Conservation (phyloP, 768 basidiomycete species). For the Tricholoma sp. region DNA sequence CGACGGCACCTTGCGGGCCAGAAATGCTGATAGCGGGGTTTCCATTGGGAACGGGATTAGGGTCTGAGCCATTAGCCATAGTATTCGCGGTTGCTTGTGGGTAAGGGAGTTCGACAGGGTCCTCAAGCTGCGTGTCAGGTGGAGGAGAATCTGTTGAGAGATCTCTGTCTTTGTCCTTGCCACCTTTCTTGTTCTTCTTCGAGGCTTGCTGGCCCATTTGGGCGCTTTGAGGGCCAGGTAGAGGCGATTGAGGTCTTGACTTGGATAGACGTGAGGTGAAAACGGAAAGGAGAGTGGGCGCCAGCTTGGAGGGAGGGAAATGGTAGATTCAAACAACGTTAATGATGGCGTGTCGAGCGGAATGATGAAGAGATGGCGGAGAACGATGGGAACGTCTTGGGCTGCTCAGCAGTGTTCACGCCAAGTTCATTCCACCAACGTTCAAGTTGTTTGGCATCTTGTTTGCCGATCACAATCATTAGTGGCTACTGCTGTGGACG, state of each 20-base stretch:
- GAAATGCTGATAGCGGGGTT: conserved; percentile 40
- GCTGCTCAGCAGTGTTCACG: not conserved
- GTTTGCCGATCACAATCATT: conserved; percentile 11
- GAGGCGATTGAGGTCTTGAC: conserved; percentile 69
- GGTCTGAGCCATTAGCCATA: conserved; percentile 33
- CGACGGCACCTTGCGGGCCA: conserved; percentile 33
- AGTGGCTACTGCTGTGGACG: not conserved
- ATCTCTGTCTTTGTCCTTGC: conserved; percentile 67
- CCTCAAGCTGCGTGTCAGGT: conserved; percentile 38
- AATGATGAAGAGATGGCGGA: not conserved
- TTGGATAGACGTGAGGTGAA: conserved; percentile 67
- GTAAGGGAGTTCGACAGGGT: conserved; percentile 30
- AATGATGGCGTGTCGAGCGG: conserved; percentile 9
- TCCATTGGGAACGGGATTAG: conserved; percentile 37
- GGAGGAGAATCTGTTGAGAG: conserved; percentile 29
- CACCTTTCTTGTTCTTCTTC: conserved; percentile 69
- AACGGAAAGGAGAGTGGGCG: conserved; percentile 75
- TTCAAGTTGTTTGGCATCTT: conserved; percentile 13
- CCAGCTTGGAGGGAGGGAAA: conserved; percentile 51
- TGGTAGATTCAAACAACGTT: conserved; percentile 12
- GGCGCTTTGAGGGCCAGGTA: conserved; percentile 48
- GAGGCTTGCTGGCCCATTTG: conserved; percentile 83
- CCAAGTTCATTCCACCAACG: conserved; percentile 4
- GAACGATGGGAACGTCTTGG: not conserved
- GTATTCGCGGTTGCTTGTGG: conserved; percentile 40